phyloP scores from a whole-genome alignment of 2,329 filamentous ascomycete genomes.

The Talaromyces islandicus region DNA sequence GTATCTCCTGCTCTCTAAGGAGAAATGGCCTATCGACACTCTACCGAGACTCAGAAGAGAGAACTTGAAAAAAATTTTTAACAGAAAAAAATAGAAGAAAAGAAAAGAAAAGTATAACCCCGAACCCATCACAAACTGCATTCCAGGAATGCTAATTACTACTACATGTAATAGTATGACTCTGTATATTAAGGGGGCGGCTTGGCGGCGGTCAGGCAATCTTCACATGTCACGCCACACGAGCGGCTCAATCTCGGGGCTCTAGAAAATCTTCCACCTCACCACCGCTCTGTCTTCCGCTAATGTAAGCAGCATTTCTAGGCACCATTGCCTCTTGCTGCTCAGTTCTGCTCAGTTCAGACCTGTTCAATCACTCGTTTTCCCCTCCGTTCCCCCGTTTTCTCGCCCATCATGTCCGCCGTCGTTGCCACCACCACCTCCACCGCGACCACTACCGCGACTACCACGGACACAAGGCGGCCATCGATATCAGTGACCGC shows the following conservation, averaged over 20 bases:
- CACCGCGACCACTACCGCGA: background rate
- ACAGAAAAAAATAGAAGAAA: no score
- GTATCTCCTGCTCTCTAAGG: no score
- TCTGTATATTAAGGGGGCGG: background rate
- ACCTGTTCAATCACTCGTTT: background rate
- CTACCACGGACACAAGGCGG: slow-evolving; percentile 18
- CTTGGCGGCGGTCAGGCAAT: background rate
- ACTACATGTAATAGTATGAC: no score
- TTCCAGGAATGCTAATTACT: no score
- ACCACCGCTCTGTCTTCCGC: background rate
- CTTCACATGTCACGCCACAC: slow-evolving; percentile 12
- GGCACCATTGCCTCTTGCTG: background rate
- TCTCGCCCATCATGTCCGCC: slow-evolving; percentile 1
- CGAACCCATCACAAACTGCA: no score
- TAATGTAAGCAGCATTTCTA: background rate
- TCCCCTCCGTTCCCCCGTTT: background rate
- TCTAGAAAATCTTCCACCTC: background rate
- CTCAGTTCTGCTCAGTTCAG: background rate
- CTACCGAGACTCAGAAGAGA: no score
- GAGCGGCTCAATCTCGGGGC: background rate
- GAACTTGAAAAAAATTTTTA: no score
- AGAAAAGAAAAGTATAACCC: no score
- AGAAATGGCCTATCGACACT: no score
- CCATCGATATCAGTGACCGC: slow-evolving; percentile 7
- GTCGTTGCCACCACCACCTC: slow-evolving; percentile 4